A percentile compares a stretch with the other conserved stretches of the same genome.
Conservation (phyloP, 2,329 filamentous ascomycete species). For the Didymella sp. region DNA sequence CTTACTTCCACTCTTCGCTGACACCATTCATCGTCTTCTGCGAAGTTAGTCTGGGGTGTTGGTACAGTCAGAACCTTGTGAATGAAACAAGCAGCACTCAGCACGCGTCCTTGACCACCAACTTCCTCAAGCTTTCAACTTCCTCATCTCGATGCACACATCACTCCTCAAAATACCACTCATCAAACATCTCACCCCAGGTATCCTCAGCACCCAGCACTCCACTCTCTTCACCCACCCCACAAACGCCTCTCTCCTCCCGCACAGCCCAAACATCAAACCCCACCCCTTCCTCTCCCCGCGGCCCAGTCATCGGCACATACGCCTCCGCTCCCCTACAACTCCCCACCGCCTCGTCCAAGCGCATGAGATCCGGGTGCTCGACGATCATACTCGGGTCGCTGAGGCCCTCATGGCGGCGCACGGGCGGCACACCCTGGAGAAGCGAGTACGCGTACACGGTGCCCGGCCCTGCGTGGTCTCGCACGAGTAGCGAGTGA, state of each 20-base stretch:
- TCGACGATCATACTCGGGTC: constrained; percentile 18
- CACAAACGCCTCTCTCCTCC: not conserved
- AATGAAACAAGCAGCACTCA: no score
- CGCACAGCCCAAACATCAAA: constrained; percentile 31
- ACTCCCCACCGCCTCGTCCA: constrained; percentile 31
- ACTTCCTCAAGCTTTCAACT: no score
- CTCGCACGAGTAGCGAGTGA: not conserved
- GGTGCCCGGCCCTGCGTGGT: not conserved
- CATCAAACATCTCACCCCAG: constrained; percentile 19
- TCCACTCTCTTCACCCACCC: not conserved
- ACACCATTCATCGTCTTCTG: no score
- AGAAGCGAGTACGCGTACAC: constrained; percentile 15
- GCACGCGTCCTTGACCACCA: no score
- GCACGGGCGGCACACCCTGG: constrained; percentile 26
- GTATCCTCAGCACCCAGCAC: not conserved
- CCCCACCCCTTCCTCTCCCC: constrained; percentile 12
- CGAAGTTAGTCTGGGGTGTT: no score
- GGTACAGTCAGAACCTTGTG: no score
- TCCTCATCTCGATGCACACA: not conserved
- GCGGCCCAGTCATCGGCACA: constrained; percentile 21
- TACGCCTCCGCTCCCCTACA: constrained; percentile 24
- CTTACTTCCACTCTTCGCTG: no score
- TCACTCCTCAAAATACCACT: constrained; percentile 8
- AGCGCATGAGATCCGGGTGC: constrained; percentile 8
- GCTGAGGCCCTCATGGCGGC: constrained; percentile 15